Evolutionary conservation across 345 rosid species (phyloP).

Genomic region (Hibiscus syriacus): DNA sequence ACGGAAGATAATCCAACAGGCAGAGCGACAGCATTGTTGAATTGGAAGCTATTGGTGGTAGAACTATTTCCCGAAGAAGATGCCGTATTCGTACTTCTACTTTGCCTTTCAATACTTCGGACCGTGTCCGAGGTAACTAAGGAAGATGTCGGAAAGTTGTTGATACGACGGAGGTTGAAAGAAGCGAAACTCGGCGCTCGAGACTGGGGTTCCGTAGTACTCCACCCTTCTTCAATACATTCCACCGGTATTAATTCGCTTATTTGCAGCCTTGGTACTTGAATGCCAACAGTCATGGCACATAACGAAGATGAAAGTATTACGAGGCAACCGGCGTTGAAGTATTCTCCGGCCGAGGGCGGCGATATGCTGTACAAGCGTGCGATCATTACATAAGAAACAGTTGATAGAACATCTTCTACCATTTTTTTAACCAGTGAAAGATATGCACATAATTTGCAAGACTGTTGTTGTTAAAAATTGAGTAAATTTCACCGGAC

Average conservation of each 20-base stretch:
- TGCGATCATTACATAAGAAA: constrained; percentile 36
- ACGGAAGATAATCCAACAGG: constrained; percentile 53
- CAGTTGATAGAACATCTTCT: no score
- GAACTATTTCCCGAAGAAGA: constrained; percentile 78
- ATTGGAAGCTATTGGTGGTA: constrained; percentile 66
- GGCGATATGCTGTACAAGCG: constrained; percentile 62
- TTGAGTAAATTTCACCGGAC: no score
- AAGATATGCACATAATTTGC: no score
- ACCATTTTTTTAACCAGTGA: no score
- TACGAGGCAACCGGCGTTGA: constrained; percentile 37
- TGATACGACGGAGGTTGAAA: constrained; percentile 52
- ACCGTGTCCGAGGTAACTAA: constrained; percentile 59
- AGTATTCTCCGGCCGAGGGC: constrained; percentile 55
- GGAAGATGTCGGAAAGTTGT: constrained; percentile 59
- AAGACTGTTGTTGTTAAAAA: no score
- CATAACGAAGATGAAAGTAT: constrained; percentile 21
- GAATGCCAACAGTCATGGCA: constrained; percentile 45
- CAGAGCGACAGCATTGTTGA: constrained; percentile 68
- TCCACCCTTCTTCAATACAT: constrained; percentile 32
- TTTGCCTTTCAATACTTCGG: constrained; percentile 57
- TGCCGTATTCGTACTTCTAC: constrained; percentile 49
- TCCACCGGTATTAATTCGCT: constrained; percentile 23
- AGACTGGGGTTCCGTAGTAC: constrained; percentile 75
- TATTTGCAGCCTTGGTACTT: constrained; percentile 66
- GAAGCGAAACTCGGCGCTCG: constrained; percentile 61